Evolutionary conservation across 2,329 filamentous ascomycete genomes (phyloP), one percentile per base, ranked within the genome.

Genomic region (Monilinia aucupariae): DNA sequence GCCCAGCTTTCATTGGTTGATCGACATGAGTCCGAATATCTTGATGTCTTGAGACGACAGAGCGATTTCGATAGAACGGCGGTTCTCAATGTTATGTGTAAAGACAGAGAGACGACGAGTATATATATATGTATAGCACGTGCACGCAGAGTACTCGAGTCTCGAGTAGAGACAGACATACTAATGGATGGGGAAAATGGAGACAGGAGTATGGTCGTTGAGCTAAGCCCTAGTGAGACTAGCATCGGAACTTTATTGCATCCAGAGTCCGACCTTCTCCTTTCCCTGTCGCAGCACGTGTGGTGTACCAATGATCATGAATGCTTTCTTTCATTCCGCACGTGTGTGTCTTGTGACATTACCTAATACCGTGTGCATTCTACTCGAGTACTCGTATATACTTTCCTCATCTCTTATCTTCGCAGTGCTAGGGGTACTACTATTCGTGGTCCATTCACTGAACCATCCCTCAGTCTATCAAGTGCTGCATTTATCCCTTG

Each of bases 401-500:
- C 15, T 45, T 7, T 56, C 17, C 13, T n/a, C 30, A 47, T 27
- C 17, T 13, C 37, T 27, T 20, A 45, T 45, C 17, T 17, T 39
- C 15, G 27, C 39, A 45, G 9, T 55, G 5, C 39, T 49, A 70
- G 56, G 13, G 71, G 71, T 39, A 90, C 84, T n/a, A 91, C 85
- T 51, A 91, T 77, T 52, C 88, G 82, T 15, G 86, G 87, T 0
- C 88, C 88, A 56, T 85, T 85, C 12, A 89, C 82, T 61, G 84
- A 83, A 0, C 88, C 86, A 64, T 79, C 80, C 17, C 87, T 79
- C 80, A 91, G 81, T 6, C 80, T 78, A 69, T 91, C 85, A 37
- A 92, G 74, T 0, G 85, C 87, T 9, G 77, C 78, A 71, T 91
- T 91, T n/a, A 91, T 82, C 0, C 81, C 85, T 3, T 79, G 81